Percentiles rank a stretch among this genome's conserved stretches.
These are phyloP conservation scores for Collariella sp. DNA, from an alignment of 495 filamentous ascomycete genomes.

Conservation along the genomic window DNA sequence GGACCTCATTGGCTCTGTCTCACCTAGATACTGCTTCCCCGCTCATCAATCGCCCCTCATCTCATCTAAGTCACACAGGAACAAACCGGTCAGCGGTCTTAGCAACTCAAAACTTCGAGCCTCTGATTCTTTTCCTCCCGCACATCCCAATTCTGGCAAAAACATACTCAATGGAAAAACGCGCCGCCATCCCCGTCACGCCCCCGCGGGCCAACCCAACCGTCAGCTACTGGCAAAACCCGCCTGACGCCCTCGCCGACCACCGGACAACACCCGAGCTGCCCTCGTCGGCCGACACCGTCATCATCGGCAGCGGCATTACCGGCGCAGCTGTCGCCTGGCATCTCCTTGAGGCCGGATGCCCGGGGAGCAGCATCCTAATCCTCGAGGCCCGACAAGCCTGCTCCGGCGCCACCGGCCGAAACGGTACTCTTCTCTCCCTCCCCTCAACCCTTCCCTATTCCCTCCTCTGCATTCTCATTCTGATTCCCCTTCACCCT, in stretches of 20 bases:
- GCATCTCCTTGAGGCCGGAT: slow-evolving; percentile 38
- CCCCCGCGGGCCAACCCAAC: slow-evolving; percentile 53
- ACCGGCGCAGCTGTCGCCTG: slow-evolving; percentile 55
- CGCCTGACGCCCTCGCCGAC: slow-evolving; percentile 49
- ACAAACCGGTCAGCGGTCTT: too few species aligned
- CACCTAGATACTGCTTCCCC: too few species aligned
- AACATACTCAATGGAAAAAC: slow-evolving; percentile 42
- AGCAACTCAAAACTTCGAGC: too few species aligned
- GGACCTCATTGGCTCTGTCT: too few species aligned
- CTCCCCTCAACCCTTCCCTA: neutral
- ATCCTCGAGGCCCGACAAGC: slow-evolving; percentile 53
- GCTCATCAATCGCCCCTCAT: too few species aligned
- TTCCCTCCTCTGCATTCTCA: neutral
- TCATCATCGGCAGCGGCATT: slow-evolving; percentile 66
- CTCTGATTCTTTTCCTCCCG: too few species aligned
- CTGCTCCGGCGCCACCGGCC: slow-evolving; percentile 52
- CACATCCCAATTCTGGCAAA: too few species aligned
- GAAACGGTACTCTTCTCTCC: slow-evolving; percentile 40
- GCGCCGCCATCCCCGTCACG: slow-evolving; percentile 37
- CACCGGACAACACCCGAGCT: slow-evolving; percentile 40
- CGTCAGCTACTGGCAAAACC: slow-evolving; percentile 62
- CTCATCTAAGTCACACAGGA: too few species aligned
- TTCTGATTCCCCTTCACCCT: neutral
- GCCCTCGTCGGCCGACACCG: slow-evolving; percentile 42
- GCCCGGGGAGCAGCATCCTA: slow-evolving; percentile 28